Evolutionary conservation across 371 early-diverging fungal species (phyloP).

Genomic region (Funneliformis caledonium): DNA sequence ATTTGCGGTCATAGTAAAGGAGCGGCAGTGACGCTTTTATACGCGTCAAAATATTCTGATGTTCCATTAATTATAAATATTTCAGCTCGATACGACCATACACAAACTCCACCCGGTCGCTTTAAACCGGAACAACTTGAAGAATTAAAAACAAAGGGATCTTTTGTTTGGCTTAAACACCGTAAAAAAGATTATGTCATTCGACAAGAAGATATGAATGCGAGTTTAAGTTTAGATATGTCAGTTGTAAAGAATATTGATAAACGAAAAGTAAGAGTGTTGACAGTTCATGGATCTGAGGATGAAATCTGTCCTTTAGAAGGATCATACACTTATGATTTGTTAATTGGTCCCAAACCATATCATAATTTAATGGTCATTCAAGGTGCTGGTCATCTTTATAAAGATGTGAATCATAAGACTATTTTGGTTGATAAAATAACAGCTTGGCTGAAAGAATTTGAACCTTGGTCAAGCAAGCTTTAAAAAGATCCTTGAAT

Average conservation of each 20-base stretch:
- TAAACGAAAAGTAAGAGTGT: conserved; percentile 42
- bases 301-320: conserved; percentile 48
- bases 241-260: conserved; percentile 44
- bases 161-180: conserved; percentile 48
- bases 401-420: not conserved
- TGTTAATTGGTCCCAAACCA: conserved; percentile 40
- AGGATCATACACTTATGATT: conserved; percentile 47
- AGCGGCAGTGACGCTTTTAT: conserved; percentile 34
- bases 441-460: conserved; percentile 16
- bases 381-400: not conserved
- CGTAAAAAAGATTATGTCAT: conserved; percentile 46
- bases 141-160: conserved; percentile 44
- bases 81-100: conserved; percentile 51
- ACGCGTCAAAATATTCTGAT: conserved; percentile 35
- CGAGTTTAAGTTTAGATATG: conserved; percentile 46
- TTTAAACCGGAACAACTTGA: conserved; percentile 47
- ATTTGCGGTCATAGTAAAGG: conserved; percentile 31
- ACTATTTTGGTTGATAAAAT: not conserved
- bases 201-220: conserved; percentile 42
- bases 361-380: conserved; percentile 19
- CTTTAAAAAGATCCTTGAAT: not conserved
- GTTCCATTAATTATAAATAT: conserved; percentile 46
- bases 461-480: not conserved
- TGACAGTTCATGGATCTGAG: conserved; percentile 48
- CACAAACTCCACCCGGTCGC: conserved; percentile 43